A percentile compares a stretch with the other conserved stretches of the same genome.
phyloP scores from a whole-genome alignment of 1,284 basidiomycete genomes.

The Ustilago tritici region DNA sequence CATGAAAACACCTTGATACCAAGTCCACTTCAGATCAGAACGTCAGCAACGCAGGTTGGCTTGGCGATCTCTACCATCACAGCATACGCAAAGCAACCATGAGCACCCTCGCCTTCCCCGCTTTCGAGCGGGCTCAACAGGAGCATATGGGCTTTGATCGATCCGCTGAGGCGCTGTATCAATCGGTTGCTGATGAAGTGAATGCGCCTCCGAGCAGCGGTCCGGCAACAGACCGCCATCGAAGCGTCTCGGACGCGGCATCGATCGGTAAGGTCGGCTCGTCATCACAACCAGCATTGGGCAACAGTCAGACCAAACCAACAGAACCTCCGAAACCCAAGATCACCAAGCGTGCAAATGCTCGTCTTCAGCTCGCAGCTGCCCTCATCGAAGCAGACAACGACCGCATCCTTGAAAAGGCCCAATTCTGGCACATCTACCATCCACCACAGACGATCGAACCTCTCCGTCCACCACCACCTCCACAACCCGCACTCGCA shows the following conservation, averaged over 20 bases:
- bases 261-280: slow-evolving; percentile 3
- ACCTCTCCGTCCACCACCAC: slow-evolving; percentile 38
- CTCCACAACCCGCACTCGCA: slow-evolving; percentile 58
- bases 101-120: slow-evolving; percentile 45
- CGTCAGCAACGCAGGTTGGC: not conserved
- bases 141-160: slow-evolving; percentile 37
- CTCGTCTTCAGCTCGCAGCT: slow-evolving; percentile 64
- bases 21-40: not conserved
- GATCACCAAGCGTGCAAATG: slow-evolving; percentile 59
- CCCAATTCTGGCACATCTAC: slow-evolving; percentile 47
- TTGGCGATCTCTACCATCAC: not conserved
- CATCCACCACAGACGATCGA: slow-evolving; percentile 35
- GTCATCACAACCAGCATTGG: not conserved
- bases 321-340: slow-evolving; percentile 29
- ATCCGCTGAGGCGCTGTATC: slow-evolving; percentile 38
- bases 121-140: slow-evolving; percentile 43
- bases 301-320: slow-evolving; percentile 2
- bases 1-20: slow-evolving; percentile 12
- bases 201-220: slow-evolving; percentile 11
- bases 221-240: not conserved
- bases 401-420: slow-evolving; percentile 55
- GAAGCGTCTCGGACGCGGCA: slow-evolving; percentile 6
- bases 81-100: slow-evolving; percentile 12
- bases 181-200: slow-evolving; percentile 26
- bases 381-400: slow-evolving; percentile 69